Percentiles rank a stretch among this genome's conserved stretches.
Evolutionary conservation across 108 stramenopile species (phyloP).

Genomic region (Cyclotella distinguenda): DNA sequence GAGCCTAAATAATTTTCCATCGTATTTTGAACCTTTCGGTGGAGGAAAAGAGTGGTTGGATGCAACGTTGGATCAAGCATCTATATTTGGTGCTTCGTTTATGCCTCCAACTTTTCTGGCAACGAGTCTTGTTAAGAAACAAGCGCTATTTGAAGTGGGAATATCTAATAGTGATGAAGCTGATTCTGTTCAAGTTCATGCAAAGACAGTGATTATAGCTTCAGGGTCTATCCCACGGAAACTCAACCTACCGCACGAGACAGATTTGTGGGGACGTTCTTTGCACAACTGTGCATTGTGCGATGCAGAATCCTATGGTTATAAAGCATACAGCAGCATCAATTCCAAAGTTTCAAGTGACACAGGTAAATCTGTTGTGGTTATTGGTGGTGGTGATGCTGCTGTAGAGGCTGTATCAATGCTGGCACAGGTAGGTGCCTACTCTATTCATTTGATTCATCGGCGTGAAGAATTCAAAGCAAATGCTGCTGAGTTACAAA

Average conservation of each 20-base stretch:
- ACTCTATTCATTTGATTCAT: slow-evolving; percentile 34
- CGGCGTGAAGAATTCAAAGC: slow-evolving; percentile 28
- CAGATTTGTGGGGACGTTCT: slow-evolving; percentile 24
- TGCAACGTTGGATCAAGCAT: slow-evolving; percentile 39
- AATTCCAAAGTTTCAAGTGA: neutral
- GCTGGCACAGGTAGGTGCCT: slow-evolving; percentile 13
- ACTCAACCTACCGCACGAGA: slow-evolving; percentile 29
- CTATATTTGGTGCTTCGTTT: slow-evolving; percentile 44
- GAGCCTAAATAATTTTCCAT: slow-evolving; percentile 60
- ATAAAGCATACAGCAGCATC: neutral
- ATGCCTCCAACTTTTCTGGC: slow-evolving; percentile 41
- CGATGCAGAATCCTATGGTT: slow-evolving; percentile 28
- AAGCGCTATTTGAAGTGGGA: neutral
- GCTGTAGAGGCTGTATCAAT: slow-evolving; percentile 38
- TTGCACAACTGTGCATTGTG: slow-evolving; percentile 42
- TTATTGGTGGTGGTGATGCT: slow-evolving; percentile 48
- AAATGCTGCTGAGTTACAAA: slow-evolving; percentile 14
- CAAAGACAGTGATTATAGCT: slow-evolving; percentile 29
- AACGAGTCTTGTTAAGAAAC: neutral
- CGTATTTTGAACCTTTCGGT: slow-evolving; percentile 19
- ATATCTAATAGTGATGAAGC: neutral
- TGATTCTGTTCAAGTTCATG: neutral
- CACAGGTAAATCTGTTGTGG: slow-evolving; percentile 17
- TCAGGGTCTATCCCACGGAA: slow-evolving; percentile 27
- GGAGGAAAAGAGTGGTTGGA: slow-evolving; percentile 48